Conservation (phyloP, 352 stramenopile species). For the Globisporangium paddicum region DNA sequence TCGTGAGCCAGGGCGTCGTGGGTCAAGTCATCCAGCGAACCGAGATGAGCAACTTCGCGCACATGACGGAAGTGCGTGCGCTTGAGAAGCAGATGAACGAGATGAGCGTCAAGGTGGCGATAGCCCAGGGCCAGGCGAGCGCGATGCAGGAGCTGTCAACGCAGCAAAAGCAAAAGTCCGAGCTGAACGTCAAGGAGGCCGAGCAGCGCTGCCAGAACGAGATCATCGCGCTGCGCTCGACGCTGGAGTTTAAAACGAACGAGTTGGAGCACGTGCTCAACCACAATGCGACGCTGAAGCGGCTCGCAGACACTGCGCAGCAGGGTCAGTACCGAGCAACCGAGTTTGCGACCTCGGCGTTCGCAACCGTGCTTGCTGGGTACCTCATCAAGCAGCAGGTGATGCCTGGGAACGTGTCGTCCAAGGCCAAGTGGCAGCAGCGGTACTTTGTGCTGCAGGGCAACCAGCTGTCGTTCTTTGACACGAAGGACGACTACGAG, state of each 20-base stretch:
- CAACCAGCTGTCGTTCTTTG: conserved; percentile 73
- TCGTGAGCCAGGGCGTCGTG: conserved; percentile 71
- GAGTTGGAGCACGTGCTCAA: conserved; percentile 85
- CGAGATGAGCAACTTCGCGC: conserved; percentile 62
- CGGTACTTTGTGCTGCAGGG: conserved; percentile 85
- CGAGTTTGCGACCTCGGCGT: conserved; percentile 74
- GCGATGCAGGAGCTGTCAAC: conserved; percentile 77
- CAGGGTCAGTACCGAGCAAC: conserved; percentile 81
- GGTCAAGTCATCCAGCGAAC: conserved; percentile 73
- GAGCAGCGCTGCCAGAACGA: conserved; percentile 71
- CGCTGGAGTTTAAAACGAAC: conserved; percentile 84
- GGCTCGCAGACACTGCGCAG: conserved; percentile 78
- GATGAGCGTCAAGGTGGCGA: conserved; percentile 74
- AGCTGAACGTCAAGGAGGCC: conserved; percentile 67
- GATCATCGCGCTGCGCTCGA: conserved; percentile 55
- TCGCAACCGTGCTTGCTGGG: conserved; percentile 62
- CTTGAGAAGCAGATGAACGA: conserved; percentile 84
- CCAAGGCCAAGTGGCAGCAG: conserved; percentile 78
- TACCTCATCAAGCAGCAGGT: conserved; percentile 87
- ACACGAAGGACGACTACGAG: conserved; percentile 86
- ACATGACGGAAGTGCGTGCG: conserved; percentile 69
- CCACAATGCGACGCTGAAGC: conserved; percentile 86
- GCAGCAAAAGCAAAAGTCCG: conserved; percentile 77
- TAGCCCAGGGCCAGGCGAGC: conserved; percentile 71
- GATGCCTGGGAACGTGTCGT: conserved; percentile 30